Percentiles rank a stretch among this genome's conserved stretches.
Conservation (phyloP, 2,329 filamentous ascomycete genomes). For the Ophiostoma novo-ulmi region DNA sequence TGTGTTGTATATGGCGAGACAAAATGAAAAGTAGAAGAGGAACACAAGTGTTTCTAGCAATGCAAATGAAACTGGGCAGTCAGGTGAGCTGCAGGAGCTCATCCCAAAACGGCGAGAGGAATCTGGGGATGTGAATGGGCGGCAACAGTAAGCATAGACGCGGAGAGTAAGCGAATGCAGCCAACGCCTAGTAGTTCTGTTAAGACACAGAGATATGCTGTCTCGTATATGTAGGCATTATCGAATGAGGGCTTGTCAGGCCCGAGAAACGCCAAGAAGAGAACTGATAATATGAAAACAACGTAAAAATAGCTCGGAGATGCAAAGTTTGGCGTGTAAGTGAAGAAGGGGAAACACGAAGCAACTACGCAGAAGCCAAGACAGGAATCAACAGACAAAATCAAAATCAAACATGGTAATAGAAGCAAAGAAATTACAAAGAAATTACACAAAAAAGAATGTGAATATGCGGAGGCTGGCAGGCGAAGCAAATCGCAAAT, state of each 20-base stretch:
- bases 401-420: not conserved
- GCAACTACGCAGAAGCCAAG: not conserved
- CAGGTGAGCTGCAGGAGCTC: no score
- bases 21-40: not conserved
- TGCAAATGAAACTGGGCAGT: not conserved
- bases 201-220: not conserved
- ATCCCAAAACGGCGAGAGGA: not conserved
- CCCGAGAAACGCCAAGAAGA: not conserved
- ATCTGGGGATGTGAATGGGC: not conserved
- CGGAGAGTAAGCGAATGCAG: not conserved
- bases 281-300: not conserved
- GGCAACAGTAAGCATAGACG: not conserved
- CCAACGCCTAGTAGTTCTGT: not conserved
- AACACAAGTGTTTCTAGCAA: not conserved
- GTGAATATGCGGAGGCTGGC: no score
- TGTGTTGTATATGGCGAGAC: not conserved
- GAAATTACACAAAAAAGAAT: no score
- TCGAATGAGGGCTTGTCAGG: not conserved
- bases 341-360: not conserved
- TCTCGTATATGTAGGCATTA: not conserved
- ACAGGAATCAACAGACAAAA: not conserved
- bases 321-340: not conserved
- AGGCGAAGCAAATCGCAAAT: no score
- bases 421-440: no score
- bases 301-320: not conserved